phyloP scores from a whole-genome alignment of 1,284 basidiomycete genomes.

The Cryptococcus sp. region DNA sequence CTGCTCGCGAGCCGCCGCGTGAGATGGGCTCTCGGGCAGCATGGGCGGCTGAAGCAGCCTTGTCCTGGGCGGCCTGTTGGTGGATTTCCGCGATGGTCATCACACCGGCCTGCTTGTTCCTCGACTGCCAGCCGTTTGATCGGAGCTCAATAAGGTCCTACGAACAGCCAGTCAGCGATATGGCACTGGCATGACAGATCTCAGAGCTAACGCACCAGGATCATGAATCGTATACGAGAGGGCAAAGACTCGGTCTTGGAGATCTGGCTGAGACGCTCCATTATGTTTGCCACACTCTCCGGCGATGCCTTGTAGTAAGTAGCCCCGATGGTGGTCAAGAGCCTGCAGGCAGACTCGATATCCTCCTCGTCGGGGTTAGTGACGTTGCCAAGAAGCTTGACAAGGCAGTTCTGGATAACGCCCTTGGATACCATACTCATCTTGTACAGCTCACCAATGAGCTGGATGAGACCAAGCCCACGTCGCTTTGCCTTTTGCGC shows the following conservation, averaged over 20 bases:
- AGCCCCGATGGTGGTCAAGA: slow-evolving; percentile 82
- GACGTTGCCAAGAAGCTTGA: slow-evolving; percentile 87
- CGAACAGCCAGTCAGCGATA: slow-evolving; percentile 13
- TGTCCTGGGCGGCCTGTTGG: slow-evolving; percentile 71
- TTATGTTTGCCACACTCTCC: slow-evolving; percentile 91
- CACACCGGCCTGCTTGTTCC: slow-evolving; percentile 72
- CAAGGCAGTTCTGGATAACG: slow-evolving; percentile 95
- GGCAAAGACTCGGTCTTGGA: slow-evolving; percentile 69
- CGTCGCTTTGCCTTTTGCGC: slow-evolving; percentile 95
- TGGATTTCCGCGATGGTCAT: slow-evolving; percentile 87
- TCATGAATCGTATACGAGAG: slow-evolving; percentile 91
- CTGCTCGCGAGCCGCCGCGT: slow-evolving; percentile 79
- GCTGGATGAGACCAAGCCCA: slow-evolving; percentile 92
- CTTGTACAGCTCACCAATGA: slow-evolving; percentile 98
- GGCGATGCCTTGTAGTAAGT: slow-evolving; percentile 64
- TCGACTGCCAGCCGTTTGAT: slow-evolving; percentile 72
- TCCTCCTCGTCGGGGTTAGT: slow-evolving; percentile 96
- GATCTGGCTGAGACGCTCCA: slow-evolving; percentile 80
- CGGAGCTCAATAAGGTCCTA: slow-evolving; percentile 89
- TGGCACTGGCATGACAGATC: slow-evolving; percentile 7
- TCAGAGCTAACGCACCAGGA: slow-evolving; percentile 61
- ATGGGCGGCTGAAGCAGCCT: slow-evolving; percentile 59
- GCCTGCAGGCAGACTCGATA: slow-evolving; percentile 91
- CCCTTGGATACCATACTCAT: slow-evolving; percentile 89
- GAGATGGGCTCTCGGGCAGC: slow-evolving; percentile 57